phyloP scores from a whole-genome alignment of 23 red algal genomes.

The Gracilaria caudata region DNA sequence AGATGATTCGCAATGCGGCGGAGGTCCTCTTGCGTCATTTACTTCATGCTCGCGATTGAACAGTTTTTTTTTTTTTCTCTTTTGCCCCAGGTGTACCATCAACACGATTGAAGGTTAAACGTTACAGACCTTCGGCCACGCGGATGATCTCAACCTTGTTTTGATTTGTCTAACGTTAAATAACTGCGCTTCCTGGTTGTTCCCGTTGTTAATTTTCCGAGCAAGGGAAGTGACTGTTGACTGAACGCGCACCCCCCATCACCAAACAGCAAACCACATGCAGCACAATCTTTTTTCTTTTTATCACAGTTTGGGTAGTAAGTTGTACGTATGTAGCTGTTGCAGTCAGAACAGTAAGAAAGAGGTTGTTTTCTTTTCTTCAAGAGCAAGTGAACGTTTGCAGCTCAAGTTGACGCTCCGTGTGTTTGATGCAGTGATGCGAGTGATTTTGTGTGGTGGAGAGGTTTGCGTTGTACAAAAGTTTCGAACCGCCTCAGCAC shows the following conservation, averaged over 20 bases:
- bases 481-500: not conserved
- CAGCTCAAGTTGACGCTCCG: not conserved
- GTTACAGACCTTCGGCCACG: no score
- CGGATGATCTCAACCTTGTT: no score
- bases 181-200: no score
- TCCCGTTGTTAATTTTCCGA: no score
- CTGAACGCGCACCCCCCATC: no score
- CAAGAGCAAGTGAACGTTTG: not conserved
- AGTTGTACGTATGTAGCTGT: not conserved
- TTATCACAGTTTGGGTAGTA: not conserved
- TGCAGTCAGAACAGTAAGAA: not conserved
- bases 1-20: conserved; percentile 58
- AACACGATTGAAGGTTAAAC: no score
- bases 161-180: no score
- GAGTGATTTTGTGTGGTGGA: not conserved
- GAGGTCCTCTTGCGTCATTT: conserved; percentile 42
- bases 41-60: not conserved
- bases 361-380: not conserved
- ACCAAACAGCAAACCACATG: not conserved
- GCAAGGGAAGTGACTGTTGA: no score
- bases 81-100: no score
- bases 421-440: not conserved
- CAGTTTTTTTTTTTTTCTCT: not conserved
- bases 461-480: not conserved
- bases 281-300: not conserved